These are phyloP conservation scores for Aphanomyces cochlioides DNA, from an alignment of 352 stramenopile species.

Conservation along the genomic window DNA sequence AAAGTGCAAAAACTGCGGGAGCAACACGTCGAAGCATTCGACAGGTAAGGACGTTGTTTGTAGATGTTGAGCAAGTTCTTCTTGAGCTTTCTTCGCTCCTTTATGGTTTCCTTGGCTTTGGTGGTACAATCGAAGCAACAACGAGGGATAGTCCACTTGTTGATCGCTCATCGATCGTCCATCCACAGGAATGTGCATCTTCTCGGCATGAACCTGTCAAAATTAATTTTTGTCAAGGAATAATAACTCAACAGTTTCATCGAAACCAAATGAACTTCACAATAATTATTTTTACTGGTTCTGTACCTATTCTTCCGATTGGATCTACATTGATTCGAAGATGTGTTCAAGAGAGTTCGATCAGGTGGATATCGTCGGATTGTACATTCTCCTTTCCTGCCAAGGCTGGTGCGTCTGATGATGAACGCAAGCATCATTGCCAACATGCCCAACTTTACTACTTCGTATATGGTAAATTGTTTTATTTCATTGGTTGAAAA, in stretches of 20 bases:
- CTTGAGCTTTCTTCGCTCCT: slow-evolving; percentile 14
- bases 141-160: slow-evolving; percentile 9
- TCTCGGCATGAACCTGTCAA: background rate
- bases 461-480: too few species aligned
- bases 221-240: slow-evolving; percentile 2
- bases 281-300: background rate
- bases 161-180: slow-evolving; percentile 22
- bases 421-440: too few species aligned
- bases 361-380: too few species aligned
- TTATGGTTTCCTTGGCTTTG: slow-evolving; percentile 21
- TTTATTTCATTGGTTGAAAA: too few species aligned
- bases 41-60: slow-evolving; percentile 14
- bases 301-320: too few species aligned
- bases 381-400: too few species aligned
- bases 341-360: too few species aligned
- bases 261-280: background rate
- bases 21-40: slow-evolving; percentile 13
- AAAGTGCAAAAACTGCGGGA: slow-evolving; percentile 9
- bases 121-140: slow-evolving; percentile 21
- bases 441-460: too few species aligned
- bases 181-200: slow-evolving; percentile 10
- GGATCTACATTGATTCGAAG: too few species aligned
- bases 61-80: slow-evolving; percentile 16
- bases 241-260: background rate
- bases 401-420: too few species aligned